Evolutionary conservation across 2,329 filamentous ascomycete genomes (phyloP), one percentile per base, ranked within the genome.

Genomic region (Talaromyces sp.): DNA sequence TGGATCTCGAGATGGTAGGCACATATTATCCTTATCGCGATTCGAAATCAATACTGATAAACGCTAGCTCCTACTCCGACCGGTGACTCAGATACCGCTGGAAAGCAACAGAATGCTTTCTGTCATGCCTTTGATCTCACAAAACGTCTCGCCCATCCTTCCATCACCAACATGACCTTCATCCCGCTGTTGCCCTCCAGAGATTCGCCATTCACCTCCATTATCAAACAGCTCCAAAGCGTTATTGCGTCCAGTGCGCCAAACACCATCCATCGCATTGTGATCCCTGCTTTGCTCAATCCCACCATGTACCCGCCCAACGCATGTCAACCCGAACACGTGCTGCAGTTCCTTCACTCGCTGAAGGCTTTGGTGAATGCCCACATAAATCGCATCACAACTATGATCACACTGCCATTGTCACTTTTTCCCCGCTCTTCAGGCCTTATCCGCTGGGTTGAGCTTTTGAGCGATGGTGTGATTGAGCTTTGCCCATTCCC

Each of bases 281-380:
- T 97, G 41, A 80, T 97, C n/a, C 93, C 94, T 0, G 87, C 83
- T 49, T 80, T 97, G 9, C 83, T 97, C 20, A 94, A 90, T 3
- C 93, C 94, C n/a, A 87, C 89, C 1, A 71, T 92, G 13, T 97
- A 97, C 66, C 82, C 88, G 20, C 80, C 88, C 2, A 78, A 83
- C 22, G 80, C 86, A 41, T 86, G 84, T 58, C 82, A 82, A n/a
- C 91, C 93, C 1, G 77, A 86, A 27, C 81, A 88, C 63, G 76
- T 96, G 20, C 77, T 97, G 27, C 86, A 86, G 56, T 96, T 97
- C 67, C 75, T 97, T 3, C 91, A 96, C 64, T 80, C 81, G 2
- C 77, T 99, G 13, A 84, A 90, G 44, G 85, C 86, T 3, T 77
- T 99, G 3, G 79, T 97, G 36, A 86, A 89, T 10, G 81, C 82